Percentiles rank a stretch among this genome's conserved stretches.
Evolutionary conservation across 2,329 filamentous ascomycete genomes (phyloP).

Genomic region (Orbilia javanica): DNA sequence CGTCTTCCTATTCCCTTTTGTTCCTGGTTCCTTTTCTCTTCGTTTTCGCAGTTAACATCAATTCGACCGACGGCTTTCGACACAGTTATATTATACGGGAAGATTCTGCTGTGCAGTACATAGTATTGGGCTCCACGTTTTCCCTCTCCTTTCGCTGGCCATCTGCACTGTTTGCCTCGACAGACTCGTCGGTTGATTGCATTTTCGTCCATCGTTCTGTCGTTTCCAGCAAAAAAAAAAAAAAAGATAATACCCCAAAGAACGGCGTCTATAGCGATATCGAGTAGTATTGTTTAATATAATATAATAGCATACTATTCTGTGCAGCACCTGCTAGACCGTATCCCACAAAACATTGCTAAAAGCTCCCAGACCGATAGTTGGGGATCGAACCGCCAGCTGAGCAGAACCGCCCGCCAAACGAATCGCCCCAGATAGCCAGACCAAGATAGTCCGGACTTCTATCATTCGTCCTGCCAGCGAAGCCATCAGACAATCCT

Average conservation of each 20-base stretch:
- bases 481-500: constrained; percentile 17
- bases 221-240: not conserved
- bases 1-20: not conserved
- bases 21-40: constrained; percentile 6
- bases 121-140: constrained; percentile 17
- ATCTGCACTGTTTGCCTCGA: constrained; percentile 45
- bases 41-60: not conserved
- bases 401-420: constrained; percentile 24
- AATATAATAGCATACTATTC: not conserved
- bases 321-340: not conserved
- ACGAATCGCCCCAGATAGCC: constrained; percentile 48
- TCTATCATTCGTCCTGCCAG: constrained; percentile 17
- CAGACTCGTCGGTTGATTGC: constrained; percentile 13
- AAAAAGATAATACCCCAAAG: no score
- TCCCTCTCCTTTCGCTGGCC: constrained; percentile 21
- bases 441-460: no score
- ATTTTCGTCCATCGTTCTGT: constrained; percentile 30
- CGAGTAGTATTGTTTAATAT: constrained; percentile 24
- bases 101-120: constrained; percentile 1
- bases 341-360: not conserved
- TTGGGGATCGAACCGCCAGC: constrained; percentile 11
- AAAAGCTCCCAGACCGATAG: not conserved
- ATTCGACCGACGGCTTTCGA: not conserved
- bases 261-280: not conserved
- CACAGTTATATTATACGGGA: not conserved